Evolutionary conservation across 1,284 basidiomycete species (phyloP).

Genomic region (Gymnopus androsaceus): DNA sequence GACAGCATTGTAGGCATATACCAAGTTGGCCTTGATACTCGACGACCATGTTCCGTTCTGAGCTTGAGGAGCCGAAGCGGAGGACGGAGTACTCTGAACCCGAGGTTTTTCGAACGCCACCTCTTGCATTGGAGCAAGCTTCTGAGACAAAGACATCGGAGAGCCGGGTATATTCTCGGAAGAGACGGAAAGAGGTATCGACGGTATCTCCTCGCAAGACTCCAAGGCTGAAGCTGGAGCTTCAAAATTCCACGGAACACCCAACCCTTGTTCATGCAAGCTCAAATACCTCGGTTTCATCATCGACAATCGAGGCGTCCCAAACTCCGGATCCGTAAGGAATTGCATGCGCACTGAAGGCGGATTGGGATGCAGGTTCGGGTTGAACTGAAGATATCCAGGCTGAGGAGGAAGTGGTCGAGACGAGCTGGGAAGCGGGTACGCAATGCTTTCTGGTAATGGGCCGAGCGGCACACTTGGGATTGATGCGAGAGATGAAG

Average conservation of each 20-base stretch:
- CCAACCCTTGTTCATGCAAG: slow-evolving; percentile 21
- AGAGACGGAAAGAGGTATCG: neutral
- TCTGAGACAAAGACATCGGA: neutral
- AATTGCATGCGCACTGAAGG: slow-evolving; percentile 21
- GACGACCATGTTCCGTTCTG: slow-evolving; percentile 32
- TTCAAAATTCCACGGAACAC: slow-evolving; percentile 23
- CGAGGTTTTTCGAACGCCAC: too few species aligned
- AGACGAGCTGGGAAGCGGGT: slow-evolving; percentile 21
- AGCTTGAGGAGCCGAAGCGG: neutral
- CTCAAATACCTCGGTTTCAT: slow-evolving; percentile 26
- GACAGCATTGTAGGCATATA: slow-evolving; percentile 39
- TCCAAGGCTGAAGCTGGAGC: neutral
- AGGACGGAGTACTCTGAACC: too few species aligned
- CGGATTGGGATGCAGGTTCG: neutral
- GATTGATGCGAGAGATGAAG: neutral
- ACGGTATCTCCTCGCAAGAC: too few species aligned
- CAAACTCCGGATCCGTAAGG: slow-evolving; percentile 23
- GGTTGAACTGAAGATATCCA: neutral
- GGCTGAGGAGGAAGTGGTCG: slow-evolving; percentile 8
- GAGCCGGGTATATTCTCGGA: neutral
- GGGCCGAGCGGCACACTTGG: neutral
- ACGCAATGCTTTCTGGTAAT: slow-evolving; percentile 21
- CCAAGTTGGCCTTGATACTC: slow-evolving; percentile 35
- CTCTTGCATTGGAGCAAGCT: neutral
- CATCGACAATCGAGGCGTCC: slow-evolving; percentile 25